Evolutionary conservation across 1,139 yeast species (phyloP), one percentile per base, ranked within the genome.

Genomic region (Candida dubliniensis): DNA sequence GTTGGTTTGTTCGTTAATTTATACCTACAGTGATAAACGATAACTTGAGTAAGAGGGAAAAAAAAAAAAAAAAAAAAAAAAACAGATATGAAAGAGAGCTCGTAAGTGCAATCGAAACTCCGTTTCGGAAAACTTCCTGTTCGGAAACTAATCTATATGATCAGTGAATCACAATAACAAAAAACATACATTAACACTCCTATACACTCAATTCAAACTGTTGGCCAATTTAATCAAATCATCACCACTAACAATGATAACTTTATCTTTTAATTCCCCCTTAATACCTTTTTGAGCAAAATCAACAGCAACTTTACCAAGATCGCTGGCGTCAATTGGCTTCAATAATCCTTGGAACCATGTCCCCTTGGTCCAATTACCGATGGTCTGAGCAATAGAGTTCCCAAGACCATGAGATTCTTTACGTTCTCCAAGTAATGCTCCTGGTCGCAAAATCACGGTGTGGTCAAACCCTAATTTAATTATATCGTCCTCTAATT

Each of bases 361-460:
- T 0, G 75, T 63, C 14, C 70, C 63, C 46, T 72, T 71, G 6
- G 70, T 31, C 31, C 46, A 53, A 5, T 50, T 44, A 32, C 76
- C 76, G n/a, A 76, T 15, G 7, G 44, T 57, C 4, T 59, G 59
- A 4, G 61, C 52, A 1, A 60, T 6, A 12, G 53, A 55, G 45
- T 63, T 65, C 8, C 63, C 58, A 31, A 64, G 54, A 0, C 79
- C 79, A 49, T 74, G 74, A 6, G 63, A 40, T 2, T 52, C 53
- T n/a, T 68, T 71, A 52, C 95, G 67, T 27, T 77, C 71, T 3
- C 95, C 95, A 10, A 85, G 54, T 35, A 87, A 66, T 0, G 67
- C 59, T 10, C 95, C 95, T 0, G 96, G 96, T 56, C 85, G 74
- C 43, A 88, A 60, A 47, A 87, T 82, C 36, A 86, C 72, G 0